A percentile compares a stretch with the other conserved stretches of the same genome.
These are phyloP conservation scores for Deinandra increscens DNA, from an alignment of 129 eudicot genomes.

Conservation along the genomic window DNA sequence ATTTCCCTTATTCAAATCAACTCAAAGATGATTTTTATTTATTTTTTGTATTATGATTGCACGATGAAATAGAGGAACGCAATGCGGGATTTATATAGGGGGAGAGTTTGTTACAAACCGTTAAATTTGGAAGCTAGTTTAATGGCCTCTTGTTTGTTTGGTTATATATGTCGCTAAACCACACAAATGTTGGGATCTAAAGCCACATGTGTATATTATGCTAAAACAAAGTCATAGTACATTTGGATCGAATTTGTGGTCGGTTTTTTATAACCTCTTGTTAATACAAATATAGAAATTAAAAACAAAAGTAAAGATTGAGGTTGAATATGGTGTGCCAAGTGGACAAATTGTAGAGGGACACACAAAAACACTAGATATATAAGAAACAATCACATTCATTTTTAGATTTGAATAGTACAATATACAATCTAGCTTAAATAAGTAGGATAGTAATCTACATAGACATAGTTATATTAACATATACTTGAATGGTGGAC, in stretches of 20 bases:
- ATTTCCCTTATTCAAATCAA: conserved; percentile 24
- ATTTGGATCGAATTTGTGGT: conserved; percentile 15
- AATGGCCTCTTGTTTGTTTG: conserved; percentile 6
- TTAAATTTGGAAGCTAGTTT: conserved; percentile 14
- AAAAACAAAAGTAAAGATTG: background rate
- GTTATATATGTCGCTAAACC: conserved; percentile 5
- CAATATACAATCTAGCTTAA: too few relatives aligned
- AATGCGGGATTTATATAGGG: conserved; percentile 20
- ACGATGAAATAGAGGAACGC: conserved; percentile 20
- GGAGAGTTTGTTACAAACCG: conserved; percentile 1
- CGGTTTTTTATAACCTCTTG: background rate
- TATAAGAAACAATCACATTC: too few relatives aligned
- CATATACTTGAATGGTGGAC: too few relatives aligned
- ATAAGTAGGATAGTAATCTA: too few relatives aligned
- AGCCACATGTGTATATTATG: background rate
- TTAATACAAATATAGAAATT: background rate
- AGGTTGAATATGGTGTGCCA: too few relatives aligned
- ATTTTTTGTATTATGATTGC: conserved; percentile 20
- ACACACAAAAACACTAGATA: too few relatives aligned
- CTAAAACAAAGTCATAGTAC: background rate
- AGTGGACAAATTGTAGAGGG: too few relatives aligned
- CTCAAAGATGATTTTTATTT: conserved; percentile 21
- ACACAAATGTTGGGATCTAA: conserved; percentile 19
- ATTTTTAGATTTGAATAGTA: too few relatives aligned
- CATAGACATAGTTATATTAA: too few relatives aligned